A percentile compares a stretch with the other conserved stretches of the same genome.
These are phyloP conservation scores for Corymbia calophylla DNA, from an alignment of 441 rosid genomes.

Conservation along the genomic window DNA sequence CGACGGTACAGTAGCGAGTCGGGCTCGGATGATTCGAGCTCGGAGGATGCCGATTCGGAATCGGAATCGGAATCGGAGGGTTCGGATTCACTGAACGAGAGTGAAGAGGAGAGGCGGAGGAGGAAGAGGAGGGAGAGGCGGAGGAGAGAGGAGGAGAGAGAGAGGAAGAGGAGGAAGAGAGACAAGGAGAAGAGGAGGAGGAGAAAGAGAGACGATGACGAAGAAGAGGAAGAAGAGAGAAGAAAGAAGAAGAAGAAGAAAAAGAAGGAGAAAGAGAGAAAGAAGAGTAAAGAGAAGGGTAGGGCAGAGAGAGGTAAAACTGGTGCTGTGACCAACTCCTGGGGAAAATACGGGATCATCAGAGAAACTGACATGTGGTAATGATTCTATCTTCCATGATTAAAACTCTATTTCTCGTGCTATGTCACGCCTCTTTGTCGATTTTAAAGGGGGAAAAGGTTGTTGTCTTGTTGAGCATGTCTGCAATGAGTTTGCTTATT, in stretches of 20 bases:
- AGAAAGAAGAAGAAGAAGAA: not conserved
- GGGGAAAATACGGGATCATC: constrained; percentile 92
- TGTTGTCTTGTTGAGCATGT: not conserved
- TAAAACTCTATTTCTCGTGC: not conserved
- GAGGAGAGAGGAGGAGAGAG: constrained; percentile 11
- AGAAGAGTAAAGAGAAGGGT: constrained; percentile 39
- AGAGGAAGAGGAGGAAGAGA: constrained; percentile 18
- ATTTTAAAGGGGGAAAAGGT: not conserved
- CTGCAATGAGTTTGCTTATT: not conserved
- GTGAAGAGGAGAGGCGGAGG: constrained; percentile 25
- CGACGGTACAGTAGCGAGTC: constrained; percentile 25
- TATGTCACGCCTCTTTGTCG: not conserved
- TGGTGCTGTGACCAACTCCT: constrained; percentile 81
- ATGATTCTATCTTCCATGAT: not conserved
- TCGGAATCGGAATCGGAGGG: not conserved
- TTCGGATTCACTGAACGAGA: constrained; percentile 8
- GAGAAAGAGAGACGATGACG: not conserved
- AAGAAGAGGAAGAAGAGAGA: constrained; percentile 3
- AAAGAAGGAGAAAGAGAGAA: constrained; percentile 17
- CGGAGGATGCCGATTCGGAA: constrained; percentile 12
- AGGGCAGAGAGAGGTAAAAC: constrained; percentile 65
- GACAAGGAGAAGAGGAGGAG: constrained; percentile 11
- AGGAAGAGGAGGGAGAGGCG: not conserved
- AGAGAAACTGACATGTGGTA: constrained; percentile 98
- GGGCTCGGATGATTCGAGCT: constrained; percentile 26